phyloP scores from a whole-genome alignment of 768 basidiomycete species.

The Rhodotorula graminis region DNA sequence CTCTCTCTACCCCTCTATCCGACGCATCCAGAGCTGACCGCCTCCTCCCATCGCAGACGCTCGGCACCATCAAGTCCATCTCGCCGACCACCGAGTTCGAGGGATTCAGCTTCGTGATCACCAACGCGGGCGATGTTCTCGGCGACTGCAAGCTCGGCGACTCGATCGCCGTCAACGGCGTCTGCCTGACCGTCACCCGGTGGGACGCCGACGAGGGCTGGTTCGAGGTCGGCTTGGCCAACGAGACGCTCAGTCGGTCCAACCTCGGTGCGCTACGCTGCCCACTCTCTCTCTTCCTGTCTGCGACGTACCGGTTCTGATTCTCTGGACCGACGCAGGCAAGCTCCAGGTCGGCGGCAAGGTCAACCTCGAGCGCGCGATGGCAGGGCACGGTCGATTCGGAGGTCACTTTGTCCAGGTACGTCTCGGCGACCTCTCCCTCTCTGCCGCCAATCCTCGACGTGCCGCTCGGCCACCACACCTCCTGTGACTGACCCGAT shows the following conservation, averaged over 20 bases:
- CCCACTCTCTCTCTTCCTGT: background rate
- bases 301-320: background rate
- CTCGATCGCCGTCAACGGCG: slow-evolving; percentile 80
- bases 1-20: background rate
- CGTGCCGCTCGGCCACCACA: too few species aligned
- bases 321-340: slow-evolving; percentile 51
- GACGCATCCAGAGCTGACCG: background rate
- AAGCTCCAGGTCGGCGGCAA: slow-evolving; percentile 70
- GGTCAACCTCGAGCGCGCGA: slow-evolving; percentile 89
- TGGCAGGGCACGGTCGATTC: slow-evolving; percentile 83
- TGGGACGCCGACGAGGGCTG: slow-evolving; percentile 58
- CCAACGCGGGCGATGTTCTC: slow-evolving; percentile 65
- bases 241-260: slow-evolving; percentile 85
- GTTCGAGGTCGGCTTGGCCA: slow-evolving; percentile 93
- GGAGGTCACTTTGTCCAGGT: slow-evolving; percentile 99
- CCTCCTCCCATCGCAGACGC: slow-evolving; percentile 53
- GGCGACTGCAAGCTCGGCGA: slow-evolving; percentile 88
- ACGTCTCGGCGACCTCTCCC: slow-evolving; percentile 30
- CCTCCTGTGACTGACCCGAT: too few species aligned
- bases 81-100: slow-evolving; percentile 56
- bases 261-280: slow-evolving; percentile 67
- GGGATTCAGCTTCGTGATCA: slow-evolving; percentile 78
- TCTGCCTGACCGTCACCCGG: slow-evolving; percentile 83
- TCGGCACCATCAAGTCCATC: slow-evolving; percentile 68
- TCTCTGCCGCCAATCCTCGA: too few species aligned